These are phyloP conservation scores for Xylariales sp. DNA, from an alignment of 2,329 filamentous ascomycete genomes.

Conservation along the genomic window DNA sequence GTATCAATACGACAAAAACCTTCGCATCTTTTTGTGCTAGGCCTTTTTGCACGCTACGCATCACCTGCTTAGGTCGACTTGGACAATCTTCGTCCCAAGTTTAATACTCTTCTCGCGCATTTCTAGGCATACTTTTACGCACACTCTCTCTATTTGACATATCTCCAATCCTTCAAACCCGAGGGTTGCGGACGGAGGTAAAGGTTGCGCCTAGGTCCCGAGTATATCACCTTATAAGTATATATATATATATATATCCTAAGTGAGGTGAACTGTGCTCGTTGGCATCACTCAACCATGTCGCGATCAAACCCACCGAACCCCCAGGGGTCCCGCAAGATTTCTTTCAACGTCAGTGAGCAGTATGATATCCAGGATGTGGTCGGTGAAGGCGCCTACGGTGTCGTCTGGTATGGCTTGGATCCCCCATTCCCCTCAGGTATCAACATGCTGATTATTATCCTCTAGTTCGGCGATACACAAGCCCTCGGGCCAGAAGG, in stretches of 20 bases:
- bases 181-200: constrained; percentile 21
- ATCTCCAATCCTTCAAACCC: constrained; percentile 8
- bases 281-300: constrained; percentile 53
- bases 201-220: constrained; percentile 20
- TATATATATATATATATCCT: constrained; percentile 10
- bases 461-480: constrained; percentile 86
- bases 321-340: constrained; percentile 81
- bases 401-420: constrained; percentile 88
- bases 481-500: constrained; percentile 97
- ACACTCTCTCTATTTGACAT: background rate
- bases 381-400: constrained; percentile 97
- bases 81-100: constrained; percentile 15
- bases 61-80: background rate
- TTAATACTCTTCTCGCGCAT: constrained; percentile 10
- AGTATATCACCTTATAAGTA: constrained; percentile 9
- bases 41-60: background rate
- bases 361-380: constrained; percentile 99
- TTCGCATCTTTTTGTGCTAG: constrained; percentile 17
- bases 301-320: constrained; percentile 68
- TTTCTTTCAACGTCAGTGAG: constrained; percentile 99
- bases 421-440: background rate
- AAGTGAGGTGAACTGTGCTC: constrained; percentile 8
- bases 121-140: constrained; percentile 2
- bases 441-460: constrained; percentile 28
- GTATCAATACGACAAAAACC: constrained; percentile 20